Conservation (phyloP, 352 stramenopile species). For the Pythium dissimile region DNA sequence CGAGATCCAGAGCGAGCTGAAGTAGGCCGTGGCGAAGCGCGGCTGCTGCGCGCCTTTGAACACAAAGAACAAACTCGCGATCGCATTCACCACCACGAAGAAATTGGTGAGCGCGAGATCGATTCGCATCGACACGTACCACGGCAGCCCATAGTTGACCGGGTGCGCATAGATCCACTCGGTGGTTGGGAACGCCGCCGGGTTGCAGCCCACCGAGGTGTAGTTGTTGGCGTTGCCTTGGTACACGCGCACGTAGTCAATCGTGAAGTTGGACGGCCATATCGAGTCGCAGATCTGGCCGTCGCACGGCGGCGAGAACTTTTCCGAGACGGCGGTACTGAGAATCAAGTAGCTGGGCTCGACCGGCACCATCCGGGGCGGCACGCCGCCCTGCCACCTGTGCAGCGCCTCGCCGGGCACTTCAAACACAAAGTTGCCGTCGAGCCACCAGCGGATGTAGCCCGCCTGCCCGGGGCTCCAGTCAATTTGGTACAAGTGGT, state of each 20-base stretch:
- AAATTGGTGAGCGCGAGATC: slow-evolving; percentile 38
- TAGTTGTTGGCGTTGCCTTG: slow-evolving; percentile 89
- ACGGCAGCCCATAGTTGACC: slow-evolving; percentile 77
- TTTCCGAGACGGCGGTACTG: slow-evolving; percentile 96
- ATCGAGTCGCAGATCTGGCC: slow-evolving; percentile 92
- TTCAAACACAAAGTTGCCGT: slow-evolving; percentile 93
- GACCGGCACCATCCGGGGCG: slow-evolving; percentile 87
- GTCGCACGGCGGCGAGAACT: slow-evolving; percentile 90
- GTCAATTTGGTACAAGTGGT: slow-evolving; percentile 95
- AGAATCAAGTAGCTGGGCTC: slow-evolving; percentile 98
- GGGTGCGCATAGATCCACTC: slow-evolving; percentile 91
- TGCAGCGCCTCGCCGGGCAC: slow-evolving; percentile 88
- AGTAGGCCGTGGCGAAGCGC: slow-evolving; percentile 51
- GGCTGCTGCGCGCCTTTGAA: slow-evolving; percentile 53
- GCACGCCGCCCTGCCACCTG: slow-evolving; percentile 58
- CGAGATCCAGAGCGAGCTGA: slow-evolving; percentile 56
- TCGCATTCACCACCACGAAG: slow-evolving; percentile 59
- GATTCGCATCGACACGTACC: slow-evolving; percentile 69
- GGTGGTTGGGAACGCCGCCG: slow-evolving; percentile 84
- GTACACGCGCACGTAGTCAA: slow-evolving; percentile 95
- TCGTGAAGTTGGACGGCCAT: slow-evolving; percentile 91
- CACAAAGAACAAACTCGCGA: slow-evolving; percentile 48
- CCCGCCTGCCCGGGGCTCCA: slow-evolving; percentile 91
- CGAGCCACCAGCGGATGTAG: slow-evolving; percentile 93
- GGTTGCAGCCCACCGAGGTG: slow-evolving; percentile 93